Percentiles rank a stretch among this genome's conserved stretches.
phyloP scores from a whole-genome alignment of 306 rosid species.

The Abrus pulchellus region DNA sequence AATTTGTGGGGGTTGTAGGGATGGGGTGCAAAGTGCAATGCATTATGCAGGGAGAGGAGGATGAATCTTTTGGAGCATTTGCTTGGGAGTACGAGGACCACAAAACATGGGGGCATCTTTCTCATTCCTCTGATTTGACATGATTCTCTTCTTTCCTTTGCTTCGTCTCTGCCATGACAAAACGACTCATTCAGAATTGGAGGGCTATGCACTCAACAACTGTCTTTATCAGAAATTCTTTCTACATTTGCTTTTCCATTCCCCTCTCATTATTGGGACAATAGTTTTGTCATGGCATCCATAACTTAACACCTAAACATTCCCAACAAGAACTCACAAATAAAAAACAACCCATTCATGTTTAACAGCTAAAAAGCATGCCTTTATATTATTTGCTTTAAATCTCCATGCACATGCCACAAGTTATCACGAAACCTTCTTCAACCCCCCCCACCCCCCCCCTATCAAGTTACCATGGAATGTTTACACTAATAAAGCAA shows the following conservation, averaged over 20 bases:
- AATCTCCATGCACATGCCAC: slow-evolving; percentile 10
- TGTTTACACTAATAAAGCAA: background rate
- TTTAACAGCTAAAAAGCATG: background rate
- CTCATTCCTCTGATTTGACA: slow-evolving; percentile 49
- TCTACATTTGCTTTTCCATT: slow-evolving; percentile 29
- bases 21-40: background rate
- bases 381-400: background rate
- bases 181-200: background rate
- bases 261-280: slow-evolving; percentile 29
- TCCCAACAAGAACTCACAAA: background rate
- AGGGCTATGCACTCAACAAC: slow-evolving; percentile 26
- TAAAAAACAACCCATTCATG: background rate
- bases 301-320: background rate
- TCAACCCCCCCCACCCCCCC: no score
- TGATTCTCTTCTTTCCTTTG: slow-evolving; percentile 38
- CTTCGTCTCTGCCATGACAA: slow-evolving; percentile 15
- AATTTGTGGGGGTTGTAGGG: background rate
- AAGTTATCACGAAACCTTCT: background rate
- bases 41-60: background rate
- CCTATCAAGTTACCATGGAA: background rate
- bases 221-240: slow-evolving; percentile 32
- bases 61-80: slow-evolving; percentile 34
- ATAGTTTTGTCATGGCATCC: slow-evolving; percentile 30
- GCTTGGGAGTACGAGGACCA: slow-evolving; percentile 40
- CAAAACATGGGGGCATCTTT: slow-evolving; percentile 50